A percentile compares a stretch with the other conserved stretches of the same genome.
These are phyloP conservation scores for Mortierella sp. DNA, from an alignment of 371 early-diverging fungal genomes.

Conservation along the genomic window DNA sequence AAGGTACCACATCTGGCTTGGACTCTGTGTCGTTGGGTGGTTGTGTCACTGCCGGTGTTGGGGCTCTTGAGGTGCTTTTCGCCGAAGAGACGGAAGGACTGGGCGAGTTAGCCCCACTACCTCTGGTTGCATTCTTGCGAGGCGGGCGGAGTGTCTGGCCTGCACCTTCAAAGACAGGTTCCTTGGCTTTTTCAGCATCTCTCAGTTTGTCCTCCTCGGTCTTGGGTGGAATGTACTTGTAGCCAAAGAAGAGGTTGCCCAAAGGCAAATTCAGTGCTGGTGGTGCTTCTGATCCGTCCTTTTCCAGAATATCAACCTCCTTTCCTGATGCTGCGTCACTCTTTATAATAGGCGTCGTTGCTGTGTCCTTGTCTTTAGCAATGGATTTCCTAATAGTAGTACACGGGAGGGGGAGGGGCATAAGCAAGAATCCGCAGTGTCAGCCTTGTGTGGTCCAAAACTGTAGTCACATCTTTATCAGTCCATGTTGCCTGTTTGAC, in stretches of 20 bases:
- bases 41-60: constrained; percentile 33
- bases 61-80: constrained; percentile 20
- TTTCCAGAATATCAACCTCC: constrained; percentile 45
- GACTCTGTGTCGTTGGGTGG: constrained; percentile 9
- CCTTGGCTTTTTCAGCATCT: constrained; percentile 24
- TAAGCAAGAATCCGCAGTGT: too few species aligned
- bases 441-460: too few species aligned
- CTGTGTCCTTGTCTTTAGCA: background rate
- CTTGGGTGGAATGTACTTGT: constrained; percentile 64
- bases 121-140: constrained; percentile 39
- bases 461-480: too few species aligned
- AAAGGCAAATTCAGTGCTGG: constrained; percentile 88
- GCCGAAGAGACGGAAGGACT: constrained; percentile 27
- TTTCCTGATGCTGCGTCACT: constrained; percentile 22
- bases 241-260: constrained; percentile 93
- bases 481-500: too few species aligned
- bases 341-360: constrained; percentile 3
- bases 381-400: constrained; percentile 17
- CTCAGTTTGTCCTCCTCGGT: constrained; percentile 36
- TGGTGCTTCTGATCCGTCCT: constrained; percentile 64
- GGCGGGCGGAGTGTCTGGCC: constrained; percentile 53
- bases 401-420: too few species aligned
- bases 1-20: constrained; percentile 36
- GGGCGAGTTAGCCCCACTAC: constrained; percentile 48
- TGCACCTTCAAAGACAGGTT: constrained; percentile 39